Evolutionary conservation across 129 eudicot genomes (phyloP).

Genomic region (Dittrichia graveolens): DNA sequence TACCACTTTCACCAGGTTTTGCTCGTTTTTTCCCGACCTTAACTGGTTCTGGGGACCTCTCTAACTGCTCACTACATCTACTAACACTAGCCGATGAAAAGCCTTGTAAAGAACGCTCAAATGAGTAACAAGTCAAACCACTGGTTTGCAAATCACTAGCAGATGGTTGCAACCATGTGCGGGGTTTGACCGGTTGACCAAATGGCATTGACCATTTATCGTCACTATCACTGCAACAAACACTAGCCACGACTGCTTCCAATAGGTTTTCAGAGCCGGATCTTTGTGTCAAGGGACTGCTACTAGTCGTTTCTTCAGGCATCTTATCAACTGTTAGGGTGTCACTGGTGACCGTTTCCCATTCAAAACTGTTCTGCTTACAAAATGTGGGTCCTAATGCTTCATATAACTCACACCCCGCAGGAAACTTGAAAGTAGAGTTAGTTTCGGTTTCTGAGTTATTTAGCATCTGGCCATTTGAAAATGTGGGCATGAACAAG

Average conservation of each 20-base stretch:
- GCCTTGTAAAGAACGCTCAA: conserved; percentile 53
- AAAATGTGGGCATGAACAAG: conserved; percentile 28
- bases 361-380: conserved; percentile 36
- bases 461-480: conserved; percentile 23
- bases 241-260: conserved; percentile 85
- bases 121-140: conserved; percentile 54
- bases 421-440: conserved; percentile 48
- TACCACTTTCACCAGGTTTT: conserved; percentile 69
- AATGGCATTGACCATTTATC: conserved; percentile 39
- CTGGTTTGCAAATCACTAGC: conserved; percentile 38
- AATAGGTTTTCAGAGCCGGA: conserved; percentile 64
- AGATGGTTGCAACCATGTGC: conserved; percentile 46
- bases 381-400: conserved; percentile 69
- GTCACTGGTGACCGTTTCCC: conserved; percentile 43
- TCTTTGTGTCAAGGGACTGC: conserved; percentile 39
- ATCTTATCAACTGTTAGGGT: conserved; percentile 42
- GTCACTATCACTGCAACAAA: conserved; percentile 45
- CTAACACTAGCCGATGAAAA: conserved; percentile 59
- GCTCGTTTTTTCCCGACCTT: conserved; percentile 68
- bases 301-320: conserved; percentile 45
- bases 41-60: conserved; percentile 44
- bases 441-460: conserved; percentile 1
- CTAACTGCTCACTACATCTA: conserved; percentile 55
- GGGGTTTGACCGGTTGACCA: conserved; percentile 40
- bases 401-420: conserved; percentile 83